A percentile compares a stretch with the other conserved stretches of the same genome.
Evolutionary conservation across 1,284 basidiomycete species (phyloP).

Genomic region (Malassezia globosa): DNA sequence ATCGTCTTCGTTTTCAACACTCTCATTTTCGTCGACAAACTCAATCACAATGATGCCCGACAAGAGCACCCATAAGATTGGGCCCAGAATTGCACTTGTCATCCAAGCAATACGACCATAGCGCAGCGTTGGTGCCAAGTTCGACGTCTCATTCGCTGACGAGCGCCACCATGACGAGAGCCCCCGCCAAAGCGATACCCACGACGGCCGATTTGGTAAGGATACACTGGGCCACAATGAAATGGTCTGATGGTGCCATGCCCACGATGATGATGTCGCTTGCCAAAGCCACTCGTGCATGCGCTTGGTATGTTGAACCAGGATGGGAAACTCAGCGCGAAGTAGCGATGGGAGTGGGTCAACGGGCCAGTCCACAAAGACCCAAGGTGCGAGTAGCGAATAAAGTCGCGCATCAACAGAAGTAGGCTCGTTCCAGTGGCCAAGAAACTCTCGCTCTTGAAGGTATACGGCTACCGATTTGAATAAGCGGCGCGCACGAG

Average conservation of each 20-base stretch:
- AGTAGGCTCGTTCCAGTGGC: slow-evolving; percentile 4
- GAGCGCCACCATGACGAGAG: neutral
- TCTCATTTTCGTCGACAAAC: slow-evolving; percentile 13
- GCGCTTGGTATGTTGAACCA: slow-evolving; percentile 15
- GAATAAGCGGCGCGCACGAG: slow-evolving; percentile 17
- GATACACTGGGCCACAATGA: neutral
- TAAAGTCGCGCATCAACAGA: slow-evolving; percentile 26
- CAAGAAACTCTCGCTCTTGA: neutral
- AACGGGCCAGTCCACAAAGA: slow-evolving; percentile 18
- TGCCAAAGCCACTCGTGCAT: slow-evolving; percentile 18
- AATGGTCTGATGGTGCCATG: neutral
- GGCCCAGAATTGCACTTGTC: slow-evolving; percentile 26
- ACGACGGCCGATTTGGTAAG: no score
- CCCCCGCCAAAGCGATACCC: slow-evolving; percentile 18
- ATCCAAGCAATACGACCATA: slow-evolving; percentile 28
- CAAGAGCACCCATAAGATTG: slow-evolving; percentile 29
- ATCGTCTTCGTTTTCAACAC: slow-evolving; percentile 2
- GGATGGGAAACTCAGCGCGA: slow-evolving; percentile 14
- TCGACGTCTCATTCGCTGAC: neutral
- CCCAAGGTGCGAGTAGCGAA: slow-evolving; percentile 25
- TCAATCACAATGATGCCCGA: slow-evolving; percentile 35
- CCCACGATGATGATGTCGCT: neutral
- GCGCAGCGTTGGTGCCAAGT: slow-evolving; percentile 15
- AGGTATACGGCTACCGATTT: slow-evolving; percentile 18
- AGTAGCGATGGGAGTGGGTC: slow-evolving; percentile 19